Conservation (phyloP, 2,329 filamentous ascomycete species). For the Apiospora hydei region DNA sequence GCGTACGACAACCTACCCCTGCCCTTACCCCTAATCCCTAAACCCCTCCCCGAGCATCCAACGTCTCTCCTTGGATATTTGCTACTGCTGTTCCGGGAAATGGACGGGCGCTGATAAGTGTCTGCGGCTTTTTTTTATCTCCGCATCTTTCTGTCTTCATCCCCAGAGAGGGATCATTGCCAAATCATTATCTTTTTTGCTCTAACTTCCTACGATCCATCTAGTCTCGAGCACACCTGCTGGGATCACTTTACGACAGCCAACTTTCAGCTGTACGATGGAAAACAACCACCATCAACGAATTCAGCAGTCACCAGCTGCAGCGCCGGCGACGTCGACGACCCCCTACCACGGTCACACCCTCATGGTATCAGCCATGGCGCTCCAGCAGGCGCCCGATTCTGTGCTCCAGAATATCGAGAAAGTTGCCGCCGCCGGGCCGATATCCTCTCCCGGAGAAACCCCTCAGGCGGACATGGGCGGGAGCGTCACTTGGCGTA, state of each 20-base stretch:
- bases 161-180: not conserved
- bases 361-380: conserved; percentile 40
- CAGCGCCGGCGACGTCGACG: conserved; percentile 61
- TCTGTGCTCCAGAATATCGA: conserved; percentile 30
- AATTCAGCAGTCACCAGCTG: not conserved
- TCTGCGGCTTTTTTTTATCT: not conserved
- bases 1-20: conserved; percentile 46
- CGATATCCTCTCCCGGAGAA: not conserved
- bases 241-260: not conserved
- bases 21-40: not conserved
- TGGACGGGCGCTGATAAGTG: no score
- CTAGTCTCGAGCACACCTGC: not conserved
- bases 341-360: conserved; percentile 49
- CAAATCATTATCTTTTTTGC: not conserved
- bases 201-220: not conserved
- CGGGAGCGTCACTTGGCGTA: conserved; percentile 45
- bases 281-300: not conserved
- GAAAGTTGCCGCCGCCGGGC: not conserved
- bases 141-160: no score
- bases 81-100: not conserved
- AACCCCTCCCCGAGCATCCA: no score
- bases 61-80: not conserved
- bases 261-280: not conserved
- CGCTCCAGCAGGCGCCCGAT: conserved; percentile 35
- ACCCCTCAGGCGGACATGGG: not conserved